A percentile compares a stretch with the other conserved stretches of the same genome.
Evolutionary conservation across 2,329 filamentous ascomycete species (phyloP).

Genomic region (Beauveria scarabaeidicola): DNA sequence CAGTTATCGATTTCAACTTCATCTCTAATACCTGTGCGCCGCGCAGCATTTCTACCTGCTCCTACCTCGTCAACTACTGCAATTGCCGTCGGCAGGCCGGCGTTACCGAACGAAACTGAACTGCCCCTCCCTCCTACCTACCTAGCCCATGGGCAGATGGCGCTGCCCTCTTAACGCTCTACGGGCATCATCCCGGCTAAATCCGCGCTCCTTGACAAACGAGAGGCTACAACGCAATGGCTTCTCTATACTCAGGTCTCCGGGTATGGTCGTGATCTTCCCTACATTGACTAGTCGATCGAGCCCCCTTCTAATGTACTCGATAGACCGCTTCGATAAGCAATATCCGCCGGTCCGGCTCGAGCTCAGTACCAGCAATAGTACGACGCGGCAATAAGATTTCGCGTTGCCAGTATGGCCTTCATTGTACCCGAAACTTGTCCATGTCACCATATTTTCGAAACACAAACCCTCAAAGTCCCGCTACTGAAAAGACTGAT

Average conservation of each 20-base stretch:
- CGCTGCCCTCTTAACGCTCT: not conserved
- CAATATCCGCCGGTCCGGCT: not conserved
- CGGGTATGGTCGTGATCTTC: not conserved
- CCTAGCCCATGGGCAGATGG: not conserved
- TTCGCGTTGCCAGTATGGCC: not conserved
- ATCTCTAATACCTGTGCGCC: not conserved
- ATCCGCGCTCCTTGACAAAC: not conserved
- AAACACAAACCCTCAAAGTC: not conserved
- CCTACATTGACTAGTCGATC: not conserved
- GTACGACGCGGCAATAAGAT: not conserved
- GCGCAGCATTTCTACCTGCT: not conserved
- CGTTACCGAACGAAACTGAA: not conserved
- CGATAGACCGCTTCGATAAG: not conserved
- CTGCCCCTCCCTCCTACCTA: not conserved
- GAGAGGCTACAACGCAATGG: not conserved
- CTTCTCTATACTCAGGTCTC: not conserved
- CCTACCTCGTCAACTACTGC: not conserved
- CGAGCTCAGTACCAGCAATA: not conserved
- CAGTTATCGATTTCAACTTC: not conserved
- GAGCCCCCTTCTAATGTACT: not conserved
- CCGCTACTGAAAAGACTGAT: not conserved
- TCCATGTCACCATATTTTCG: not conserved
- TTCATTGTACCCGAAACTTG: not conserved
- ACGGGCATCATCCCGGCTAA: not conserved
- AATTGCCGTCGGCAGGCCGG: not conserved